Conservation (phyloP, 2,329 filamentous ascomycete genomes). For the Talaromyces albobiverticillius region DNA sequence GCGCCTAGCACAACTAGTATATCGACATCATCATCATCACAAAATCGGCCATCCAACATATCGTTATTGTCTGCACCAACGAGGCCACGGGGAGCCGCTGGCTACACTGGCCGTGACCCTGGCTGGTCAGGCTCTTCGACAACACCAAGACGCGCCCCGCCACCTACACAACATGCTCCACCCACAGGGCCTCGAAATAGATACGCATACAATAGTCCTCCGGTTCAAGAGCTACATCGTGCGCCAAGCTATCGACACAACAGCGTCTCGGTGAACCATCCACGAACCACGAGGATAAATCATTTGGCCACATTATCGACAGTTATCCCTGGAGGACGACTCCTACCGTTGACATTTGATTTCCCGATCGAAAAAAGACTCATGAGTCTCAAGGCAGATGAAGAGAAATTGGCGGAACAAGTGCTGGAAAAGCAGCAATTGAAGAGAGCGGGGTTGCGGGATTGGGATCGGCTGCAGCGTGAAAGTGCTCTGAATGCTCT, state of each 20-base stretch:
- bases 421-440: constrained; percentile 42
- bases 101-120: constrained; percentile 25
- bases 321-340: constrained; percentile 43
- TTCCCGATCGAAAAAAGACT: constrained; percentile 43
- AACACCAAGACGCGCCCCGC: constrained; percentile 34
- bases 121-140: constrained; percentile 29
- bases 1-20: constrained; percentile 34
- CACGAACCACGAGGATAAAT: constrained; percentile 38
- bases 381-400: constrained; percentile 43
- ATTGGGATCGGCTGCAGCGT: constrained; percentile 48
- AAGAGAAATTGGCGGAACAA: constrained; percentile 43
- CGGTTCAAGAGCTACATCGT: constrained; percentile 31
- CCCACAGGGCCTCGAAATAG: constrained; percentile 38
- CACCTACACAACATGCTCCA: constrained; percentile 27
- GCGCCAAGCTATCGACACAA: constrained; percentile 34
- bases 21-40: constrained; percentile 31
- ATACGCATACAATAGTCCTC: constrained; percentile 24
- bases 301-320: constrained; percentile 37
- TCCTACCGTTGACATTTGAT: constrained; percentile 37
- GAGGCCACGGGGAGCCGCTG: constrained; percentile 41
- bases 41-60: constrained; percentile 36
- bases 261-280: constrained; percentile 13
- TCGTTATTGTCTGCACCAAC: constrained; percentile 48
- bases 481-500: constrained; percentile 46
- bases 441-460: constrained; percentile 41